These are phyloP conservation scores for Thelephora ganbajun DNA, from an alignment of 768 basidiomycete genomes.

Conservation along the genomic window DNA sequence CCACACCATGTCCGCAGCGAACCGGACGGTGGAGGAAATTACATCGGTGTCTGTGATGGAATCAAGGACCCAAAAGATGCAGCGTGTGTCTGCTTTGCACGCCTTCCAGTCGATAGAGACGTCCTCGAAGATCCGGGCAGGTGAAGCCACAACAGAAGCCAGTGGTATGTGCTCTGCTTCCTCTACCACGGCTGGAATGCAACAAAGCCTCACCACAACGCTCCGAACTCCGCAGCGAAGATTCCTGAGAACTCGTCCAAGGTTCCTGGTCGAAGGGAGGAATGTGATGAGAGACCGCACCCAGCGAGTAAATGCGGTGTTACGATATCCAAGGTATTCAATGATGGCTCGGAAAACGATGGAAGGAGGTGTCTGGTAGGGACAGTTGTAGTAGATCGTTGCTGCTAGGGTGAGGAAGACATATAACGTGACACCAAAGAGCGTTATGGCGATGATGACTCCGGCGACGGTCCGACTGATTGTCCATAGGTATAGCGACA, in stretches of 20 bases:
- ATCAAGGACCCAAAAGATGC: conserved; percentile 11
- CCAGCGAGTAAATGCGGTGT: too few relatives aligned
- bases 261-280: not conserved
- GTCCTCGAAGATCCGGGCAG: not conserved
- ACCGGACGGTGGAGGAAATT: conserved; percentile 4
- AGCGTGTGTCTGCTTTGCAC: not conserved
- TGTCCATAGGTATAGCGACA: conserved; percentile 4
- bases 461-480: conserved; percentile 3
- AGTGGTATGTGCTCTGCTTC: not conserved
- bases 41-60: conserved; percentile 10
- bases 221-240: not conserved
- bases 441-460: conserved; percentile 5
- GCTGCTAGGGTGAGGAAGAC: conserved; percentile 5
- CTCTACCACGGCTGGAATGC: not conserved
- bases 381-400: conserved; percentile 5
- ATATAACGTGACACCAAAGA: conserved; percentile 5
- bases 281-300: not conserved
- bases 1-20: conserved; percentile 8
- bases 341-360: conserved; percentile 1
- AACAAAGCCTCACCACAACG: not conserved
- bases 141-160: not conserved
- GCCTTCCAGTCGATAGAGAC: not conserved
- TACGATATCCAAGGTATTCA: too few relatives aligned
- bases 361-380: conserved; percentile 9
- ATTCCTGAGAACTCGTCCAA: too few relatives aligned